phyloP scores from a whole-genome alignment of 306 rosid genomes.

The Lathyrus sativus region DNA sequence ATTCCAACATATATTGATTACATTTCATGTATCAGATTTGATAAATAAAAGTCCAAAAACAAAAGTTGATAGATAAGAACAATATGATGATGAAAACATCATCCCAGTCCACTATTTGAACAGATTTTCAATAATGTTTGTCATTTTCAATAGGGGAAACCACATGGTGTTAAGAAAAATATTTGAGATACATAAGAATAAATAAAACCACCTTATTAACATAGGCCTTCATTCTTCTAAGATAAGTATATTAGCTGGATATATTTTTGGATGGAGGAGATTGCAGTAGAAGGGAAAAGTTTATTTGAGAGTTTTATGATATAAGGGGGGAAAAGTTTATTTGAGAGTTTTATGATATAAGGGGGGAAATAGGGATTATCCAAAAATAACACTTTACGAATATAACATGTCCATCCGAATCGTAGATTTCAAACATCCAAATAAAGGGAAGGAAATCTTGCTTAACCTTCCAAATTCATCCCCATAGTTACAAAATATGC shows the following conservation, averaged over 20 bases:
- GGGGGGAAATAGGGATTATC: neutral
- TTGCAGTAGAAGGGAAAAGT: constrained; percentile 9
- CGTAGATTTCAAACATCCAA: neutral
- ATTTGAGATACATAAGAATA: neutral
- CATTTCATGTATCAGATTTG: neutral
- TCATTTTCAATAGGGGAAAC: neutral
- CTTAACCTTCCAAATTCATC: neutral
- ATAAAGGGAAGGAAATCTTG: constrained; percentile 6
- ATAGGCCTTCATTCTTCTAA: neutral
- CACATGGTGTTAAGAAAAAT: neutral
- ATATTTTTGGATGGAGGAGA: constrained; percentile 6
- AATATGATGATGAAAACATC: neutral
- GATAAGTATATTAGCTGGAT: neutral
- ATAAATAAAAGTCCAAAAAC: neutral
- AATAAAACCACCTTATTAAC: neutral
- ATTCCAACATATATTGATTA: constrained; percentile 8
- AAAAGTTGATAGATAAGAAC: neutral
- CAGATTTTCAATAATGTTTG: neutral
- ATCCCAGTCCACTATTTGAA: neutral
- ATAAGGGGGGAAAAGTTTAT: constrained; percentile 1
- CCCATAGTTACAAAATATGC: neutral
- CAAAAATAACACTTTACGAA: constrained; percentile 20
- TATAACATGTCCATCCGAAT: constrained; percentile 21
- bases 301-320: neutral
- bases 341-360: constrained; percentile 2